Evolutionary conservation across 805 yeast genomes (phyloP).

Genomic region (Cyberlindnera galapagoensis): DNA sequence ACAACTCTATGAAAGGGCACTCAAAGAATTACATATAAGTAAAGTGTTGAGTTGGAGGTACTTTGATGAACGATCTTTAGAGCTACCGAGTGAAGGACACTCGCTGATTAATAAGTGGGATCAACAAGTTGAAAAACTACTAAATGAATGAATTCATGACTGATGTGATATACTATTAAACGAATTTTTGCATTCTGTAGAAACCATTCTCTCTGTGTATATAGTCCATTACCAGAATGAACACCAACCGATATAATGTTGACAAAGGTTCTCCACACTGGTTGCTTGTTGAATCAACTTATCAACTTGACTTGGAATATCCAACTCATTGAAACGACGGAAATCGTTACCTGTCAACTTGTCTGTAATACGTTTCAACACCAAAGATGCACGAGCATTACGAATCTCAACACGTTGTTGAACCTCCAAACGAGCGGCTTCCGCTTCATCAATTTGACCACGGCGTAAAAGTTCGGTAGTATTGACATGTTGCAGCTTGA

Average conservation of each 20-base stretch:
- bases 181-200: no score
- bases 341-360: slow-evolving; percentile 94
- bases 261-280: slow-evolving; percentile 90
- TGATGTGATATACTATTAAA: no score
- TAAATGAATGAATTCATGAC: no score
- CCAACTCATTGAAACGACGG: slow-evolving; percentile 59
- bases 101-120: slow-evolving; percentile 44
- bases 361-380: slow-evolving; percentile 82
- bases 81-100: slow-evolving; percentile 18
- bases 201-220: no score
- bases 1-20: slow-evolving; percentile 30
- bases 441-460: slow-evolving; percentile 72
- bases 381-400: slow-evolving; percentile 86
- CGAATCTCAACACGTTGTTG: slow-evolving; percentile 68
- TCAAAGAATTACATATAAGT: slow-evolving; percentile 50
- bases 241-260: slow-evolving; percentile 98
- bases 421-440: slow-evolving; percentile 61
- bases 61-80: slow-evolving; percentile 41
- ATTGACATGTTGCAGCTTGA: slow-evolving; percentile 58
- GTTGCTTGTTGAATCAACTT: slow-evolving; percentile 93
- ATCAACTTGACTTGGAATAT: slow-evolving; percentile 88
- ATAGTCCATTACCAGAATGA: slow-evolving; percentile 90
- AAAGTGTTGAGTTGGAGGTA: slow-evolving; percentile 47
- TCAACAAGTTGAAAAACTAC: slow-evolving; percentile 6
- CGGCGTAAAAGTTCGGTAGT: slow-evolving; percentile 64